A percentile compares a stretch with the other conserved stretches of the same genome.
These are phyloP conservation scores for Mimosa bimucronata DNA, from an alignment of 306 rosid genomes.

Conservation along the genomic window DNA sequence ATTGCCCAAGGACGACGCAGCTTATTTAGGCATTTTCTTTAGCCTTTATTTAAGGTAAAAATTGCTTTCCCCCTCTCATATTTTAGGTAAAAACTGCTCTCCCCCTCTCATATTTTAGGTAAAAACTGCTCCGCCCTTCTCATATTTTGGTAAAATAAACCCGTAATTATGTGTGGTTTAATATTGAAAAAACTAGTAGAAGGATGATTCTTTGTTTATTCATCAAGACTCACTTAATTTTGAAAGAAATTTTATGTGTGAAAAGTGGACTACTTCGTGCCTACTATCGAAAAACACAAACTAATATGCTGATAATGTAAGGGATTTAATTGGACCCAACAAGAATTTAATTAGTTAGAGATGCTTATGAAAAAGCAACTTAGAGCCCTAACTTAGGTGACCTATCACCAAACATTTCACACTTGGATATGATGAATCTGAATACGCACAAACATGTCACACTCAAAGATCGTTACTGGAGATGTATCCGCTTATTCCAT, in stretches of 20 bases:
- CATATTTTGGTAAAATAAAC: background rate
- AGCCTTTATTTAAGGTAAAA: background rate
- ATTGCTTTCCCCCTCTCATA: no score
- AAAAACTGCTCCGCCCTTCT: background rate
- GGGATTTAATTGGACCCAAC: conserved; percentile 55
- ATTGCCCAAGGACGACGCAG: background rate
- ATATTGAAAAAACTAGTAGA: background rate
- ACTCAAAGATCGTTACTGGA: conserved; percentile 36
- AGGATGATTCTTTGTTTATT: conserved; percentile 15
- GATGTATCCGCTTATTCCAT: background rate
- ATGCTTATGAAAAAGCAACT: conserved; percentile 39
- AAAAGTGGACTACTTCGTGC: background rate
- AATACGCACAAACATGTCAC: conserved; percentile 15
- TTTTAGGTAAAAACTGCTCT: background rate
- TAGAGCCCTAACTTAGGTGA: conserved; percentile 52
- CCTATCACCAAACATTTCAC: conserved; percentile 46
- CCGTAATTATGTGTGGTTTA: background rate
- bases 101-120: background rate
- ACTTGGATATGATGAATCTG: conserved; percentile 39
- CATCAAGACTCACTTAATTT: conserved; percentile 23
- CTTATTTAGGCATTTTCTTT: background rate
- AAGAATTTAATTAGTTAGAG: conserved; percentile 65
- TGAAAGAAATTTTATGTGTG: conserved; percentile 13
- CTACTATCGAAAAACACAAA: background rate
- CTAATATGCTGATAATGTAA: conserved; percentile 3